These are phyloP conservation scores for Glomus cerebriforme DNA, from an alignment of 192 early-diverging fungal species.

Conservation along the genomic window DNA sequence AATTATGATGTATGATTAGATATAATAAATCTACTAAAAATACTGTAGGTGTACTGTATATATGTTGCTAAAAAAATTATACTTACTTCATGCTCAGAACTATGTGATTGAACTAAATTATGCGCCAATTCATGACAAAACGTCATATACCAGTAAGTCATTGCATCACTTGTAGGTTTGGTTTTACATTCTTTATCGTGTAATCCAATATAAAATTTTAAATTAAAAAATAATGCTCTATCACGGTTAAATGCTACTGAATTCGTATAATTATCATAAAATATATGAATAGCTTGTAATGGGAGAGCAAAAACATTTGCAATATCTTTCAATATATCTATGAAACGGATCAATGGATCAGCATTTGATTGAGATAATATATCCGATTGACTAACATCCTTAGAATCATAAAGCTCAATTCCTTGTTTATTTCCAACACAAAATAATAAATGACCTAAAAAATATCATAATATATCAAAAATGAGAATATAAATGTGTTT, in stretches of 20 bases:
- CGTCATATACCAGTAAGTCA: slow-evolving; percentile 84
- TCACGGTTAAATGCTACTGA: slow-evolving; percentile 83
- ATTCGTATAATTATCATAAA: slow-evolving; percentile 67
- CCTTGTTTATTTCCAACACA: slow-evolving; percentile 42
- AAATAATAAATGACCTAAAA: slow-evolving; percentile 41
- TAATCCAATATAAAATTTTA: slow-evolving; percentile 71
- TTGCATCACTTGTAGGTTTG: slow-evolving; percentile 33
- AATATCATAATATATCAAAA: not conserved
- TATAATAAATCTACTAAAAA: too few relatives aligned
- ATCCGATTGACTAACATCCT: slow-evolving; percentile 39
- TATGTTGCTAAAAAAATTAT: too few relatives aligned
- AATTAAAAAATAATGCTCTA: slow-evolving; percentile 80
- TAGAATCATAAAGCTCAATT: slow-evolving; percentile 43
- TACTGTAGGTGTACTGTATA: too few relatives aligned
- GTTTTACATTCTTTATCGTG: slow-evolving; percentile 49
- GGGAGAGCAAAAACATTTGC: slow-evolving; percentile 65
- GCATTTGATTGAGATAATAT: slow-evolving; percentile 35
- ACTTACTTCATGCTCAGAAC: slow-evolving; percentile 67
- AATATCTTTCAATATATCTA: slow-evolving; percentile 43
- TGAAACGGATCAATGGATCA: slow-evolving; percentile 43
- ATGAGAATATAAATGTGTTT: not conserved
- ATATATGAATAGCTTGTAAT: slow-evolving; percentile 66
- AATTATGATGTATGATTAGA: too few relatives aligned
- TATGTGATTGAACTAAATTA: slow-evolving; percentile 67
- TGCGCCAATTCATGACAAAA: slow-evolving; percentile 85